phyloP scores from a whole-genome alignment of 2,329 filamentous ascomycete genomes.

The Mariannaea sp. region DNA sequence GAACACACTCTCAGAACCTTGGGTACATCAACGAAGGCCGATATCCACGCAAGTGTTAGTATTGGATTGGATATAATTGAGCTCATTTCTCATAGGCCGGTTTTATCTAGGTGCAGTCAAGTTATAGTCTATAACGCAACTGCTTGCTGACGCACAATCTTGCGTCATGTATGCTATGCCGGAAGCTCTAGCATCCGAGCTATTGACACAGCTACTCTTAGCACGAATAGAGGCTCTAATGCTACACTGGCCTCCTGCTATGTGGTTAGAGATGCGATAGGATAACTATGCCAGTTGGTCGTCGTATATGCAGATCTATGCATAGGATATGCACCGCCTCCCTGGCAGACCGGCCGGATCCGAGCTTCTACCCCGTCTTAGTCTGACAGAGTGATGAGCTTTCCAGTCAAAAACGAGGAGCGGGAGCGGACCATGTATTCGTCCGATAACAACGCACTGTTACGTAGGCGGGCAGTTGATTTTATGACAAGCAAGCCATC shows the following conservation, averaged over 20 bases:
- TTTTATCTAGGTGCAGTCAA: neutral
- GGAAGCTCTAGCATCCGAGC: neutral
- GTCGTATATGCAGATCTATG: slow-evolving; percentile 19
- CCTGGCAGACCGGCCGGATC: neutral
- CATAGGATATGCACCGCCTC: neutral
- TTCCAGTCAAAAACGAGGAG: neutral
- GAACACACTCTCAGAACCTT: too few species aligned
- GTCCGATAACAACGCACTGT: neutral
- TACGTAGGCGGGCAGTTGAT: neutral
- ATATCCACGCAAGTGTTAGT: too few species aligned
- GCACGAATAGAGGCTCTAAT: slow-evolving; percentile 4
- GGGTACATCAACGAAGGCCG: too few species aligned
- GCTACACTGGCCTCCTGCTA: neutral
- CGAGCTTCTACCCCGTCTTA: neutral
- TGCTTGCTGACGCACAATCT: neutral
- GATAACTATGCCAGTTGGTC: neutral
- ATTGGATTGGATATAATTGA: neutral
- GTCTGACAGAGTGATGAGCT: neutral
- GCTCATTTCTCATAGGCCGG: neutral
- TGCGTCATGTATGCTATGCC: neutral
- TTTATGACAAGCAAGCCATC: neutral
- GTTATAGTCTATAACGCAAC: neutral
- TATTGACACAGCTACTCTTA: neutral
- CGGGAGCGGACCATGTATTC: neutral
- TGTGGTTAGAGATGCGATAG: neutral